Evolutionary conservation across 129 eudicot genomes (phyloP), one percentile per base, ranked within the genome.

Genomic region (Erigeron canadensis): DNA sequence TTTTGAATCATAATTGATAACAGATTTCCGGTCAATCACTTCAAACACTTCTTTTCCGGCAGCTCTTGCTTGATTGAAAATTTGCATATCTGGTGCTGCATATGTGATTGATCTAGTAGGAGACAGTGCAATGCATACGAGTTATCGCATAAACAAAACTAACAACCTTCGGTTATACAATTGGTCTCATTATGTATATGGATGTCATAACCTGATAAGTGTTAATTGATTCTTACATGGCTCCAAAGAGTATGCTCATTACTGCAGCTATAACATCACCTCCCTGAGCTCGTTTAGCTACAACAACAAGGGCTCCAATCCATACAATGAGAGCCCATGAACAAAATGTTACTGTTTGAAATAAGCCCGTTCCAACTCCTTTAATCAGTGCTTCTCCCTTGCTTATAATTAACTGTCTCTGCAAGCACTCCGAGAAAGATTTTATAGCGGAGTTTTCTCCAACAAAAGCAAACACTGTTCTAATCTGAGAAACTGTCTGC

Each of bases 261-360:
- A 90, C 96, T 16, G 96, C 96, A 77, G 96, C 94, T 38, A 90
- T 86, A 34, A 90, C 96, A 65, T 87, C 90, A 17, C 94, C 96
- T 67, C 96, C 96, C 9, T 79, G 77, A 50, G 96, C 81, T 83
- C 87, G 81, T 71, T 75, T 81, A 21, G 90, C 85, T 64, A 65
- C 82, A 65, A 87, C 94, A 71, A 90, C 94, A 65, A 81, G 42
- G 38, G 96, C 96, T 77, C 96, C 96, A 72, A 87, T 81, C 94
- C 94, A 90, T 57, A 90, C 96, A 48, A 90, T 90, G 50, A 90
- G 84, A 71, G 96, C 86, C 96, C 96, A 90, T 13, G 96, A 87
- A 83, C 91, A 80, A 82, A 87, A 90, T 12, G 89, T 87, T 47
- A 87, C 91, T 5, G 86, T 80, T 48, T 90, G 96, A 75, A 90